These are phyloP conservation scores for Spergularia marina DNA, from an alignment of 148 eudicot species.

Conservation along the genomic window DNA sequence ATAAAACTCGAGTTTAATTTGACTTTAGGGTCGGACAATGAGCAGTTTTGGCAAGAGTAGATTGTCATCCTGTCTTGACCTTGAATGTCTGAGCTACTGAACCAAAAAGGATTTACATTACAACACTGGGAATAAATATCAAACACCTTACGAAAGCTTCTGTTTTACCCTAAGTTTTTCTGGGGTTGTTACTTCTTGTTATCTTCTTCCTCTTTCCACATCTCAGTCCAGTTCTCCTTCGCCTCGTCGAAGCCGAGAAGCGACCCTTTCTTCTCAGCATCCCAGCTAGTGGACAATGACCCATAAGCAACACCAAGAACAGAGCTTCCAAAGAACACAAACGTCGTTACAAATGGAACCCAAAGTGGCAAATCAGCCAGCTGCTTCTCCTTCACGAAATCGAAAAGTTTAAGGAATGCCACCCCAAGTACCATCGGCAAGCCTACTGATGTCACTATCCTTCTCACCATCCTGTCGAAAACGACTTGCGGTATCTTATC, in stretches of 20 bases:
- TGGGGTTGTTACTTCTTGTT: slow-evolving; percentile 5
- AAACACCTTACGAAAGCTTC: background rate
- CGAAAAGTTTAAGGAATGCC: slow-evolving; percentile 39
- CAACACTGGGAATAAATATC: background rate
- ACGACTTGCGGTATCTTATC: slow-evolving; percentile 63
- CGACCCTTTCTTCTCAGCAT: slow-evolving; percentile 55
- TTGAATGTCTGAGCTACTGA: no score
- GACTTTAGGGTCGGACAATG: no score
- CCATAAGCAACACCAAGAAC: slow-evolving; percentile 78
- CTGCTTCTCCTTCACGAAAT: slow-evolving; percentile 42
- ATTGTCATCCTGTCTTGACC: no score
- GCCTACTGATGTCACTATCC: slow-evolving; percentile 62
- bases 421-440: slow-evolving; percentile 52
- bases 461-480: slow-evolving; percentile 57
- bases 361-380: slow-evolving; percentile 64
- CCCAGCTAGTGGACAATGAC: slow-evolving; percentile 77
- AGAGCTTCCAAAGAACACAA: slow-evolving; percentile 71
- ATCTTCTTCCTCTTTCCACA: slow-evolving; percentile 75
- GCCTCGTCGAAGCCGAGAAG: slow-evolving; percentile 72
- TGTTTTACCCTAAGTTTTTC: background rate
- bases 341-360: slow-evolving; percentile 63
- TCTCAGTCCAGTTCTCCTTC: slow-evolving; percentile 66
- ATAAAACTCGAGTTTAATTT: no score
- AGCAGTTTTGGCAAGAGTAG: no score
- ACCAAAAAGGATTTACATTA: no score